Conservation (phyloP, 306 rosid genomes). For the Quillaja saponaria region DNA sequence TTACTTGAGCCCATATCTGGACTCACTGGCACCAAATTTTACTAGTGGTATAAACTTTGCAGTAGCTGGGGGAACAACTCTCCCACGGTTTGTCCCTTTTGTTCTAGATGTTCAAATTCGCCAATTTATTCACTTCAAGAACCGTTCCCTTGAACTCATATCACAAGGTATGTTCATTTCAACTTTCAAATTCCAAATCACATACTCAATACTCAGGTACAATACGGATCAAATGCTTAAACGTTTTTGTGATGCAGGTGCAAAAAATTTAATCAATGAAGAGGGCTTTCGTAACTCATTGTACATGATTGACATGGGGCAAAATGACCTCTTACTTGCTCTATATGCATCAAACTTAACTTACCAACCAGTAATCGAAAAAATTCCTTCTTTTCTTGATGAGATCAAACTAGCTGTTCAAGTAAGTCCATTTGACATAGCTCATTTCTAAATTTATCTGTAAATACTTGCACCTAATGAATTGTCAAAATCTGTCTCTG, state of each 20-base stretch:
- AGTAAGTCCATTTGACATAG: not conserved
- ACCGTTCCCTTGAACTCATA: conserved; percentile 25
- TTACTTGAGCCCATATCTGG: conserved; percentile 28
- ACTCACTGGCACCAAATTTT: conserved; percentile 32
- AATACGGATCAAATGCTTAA: no score
- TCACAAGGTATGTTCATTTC: conserved; percentile 16
- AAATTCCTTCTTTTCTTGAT: conserved; percentile 3
- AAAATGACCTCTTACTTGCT: not conserved
- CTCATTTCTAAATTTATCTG: no score
- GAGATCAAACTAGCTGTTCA: conserved; percentile 4
- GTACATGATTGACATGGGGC: not conserved
- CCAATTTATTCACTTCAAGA: conserved; percentile 32
- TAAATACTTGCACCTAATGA: no score
- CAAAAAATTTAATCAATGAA: not conserved
- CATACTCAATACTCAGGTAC: no score
- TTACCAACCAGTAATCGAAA: not conserved
- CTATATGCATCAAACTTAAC: not conserved
- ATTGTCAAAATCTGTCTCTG: no score
- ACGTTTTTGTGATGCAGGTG: no score
- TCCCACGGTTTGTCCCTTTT: conserved; percentile 30
- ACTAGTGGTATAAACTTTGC: conserved; percentile 37
- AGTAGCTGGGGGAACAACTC: conserved; percentile 25
- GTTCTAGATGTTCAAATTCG: conserved; percentile 29
- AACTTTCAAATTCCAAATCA: not conserved
- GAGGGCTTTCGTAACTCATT: not conserved